Evolutionary conservation across 106 monocot genomes (phyloP), one percentile per base, ranked within the genome.

Genomic region (Acorus calamus): DNA sequence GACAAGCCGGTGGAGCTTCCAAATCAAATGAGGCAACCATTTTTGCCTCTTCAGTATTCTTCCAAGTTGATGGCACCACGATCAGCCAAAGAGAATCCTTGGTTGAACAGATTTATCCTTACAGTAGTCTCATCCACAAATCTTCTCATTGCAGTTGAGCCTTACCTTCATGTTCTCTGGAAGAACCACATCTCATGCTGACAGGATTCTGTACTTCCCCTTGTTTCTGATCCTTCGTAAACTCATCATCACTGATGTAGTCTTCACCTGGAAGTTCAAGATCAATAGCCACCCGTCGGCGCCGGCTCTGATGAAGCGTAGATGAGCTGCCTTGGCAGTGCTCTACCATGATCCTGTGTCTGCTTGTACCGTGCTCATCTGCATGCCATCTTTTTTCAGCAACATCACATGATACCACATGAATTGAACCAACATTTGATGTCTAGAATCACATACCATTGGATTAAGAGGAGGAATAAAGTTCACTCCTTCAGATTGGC

Each of bases 21-120:
- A 62, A 52, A 1, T 11, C 48, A 52, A 12, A 14, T 41, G 48
- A 60, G n/a, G 53, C 64, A 67, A 66, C 51, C 4, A 4, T 7
- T 59, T 56, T 63, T 41, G 49, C 47, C 11, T 50, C 80, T 10
- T 61, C 56, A 11, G 66, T 61, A 72, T n/a, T 69, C 71, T 60
- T 77, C 82, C 66, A 80, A 69, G 76, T 78, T 78, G 62, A 84
- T 75, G 48, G 68, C 53, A 61, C 44, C 46, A 42, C 11, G 28
- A 42, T 51, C 10, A 11, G 4, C 44, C 50, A 14, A 46, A 50
- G 4, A 44, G 45, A 43, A n/a, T 53, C 12, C 5, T 10, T 13
- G 14, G 63, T 5, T 14, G 51, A 41, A 64, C 5, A 8, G 7
- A 64, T 50, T 64, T 61, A 7, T 13, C 48, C 7, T 14, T 11